Conservation (phyloP, 1,284 basidiomycete species). For the Cryptococcus neoformans region DNA sequence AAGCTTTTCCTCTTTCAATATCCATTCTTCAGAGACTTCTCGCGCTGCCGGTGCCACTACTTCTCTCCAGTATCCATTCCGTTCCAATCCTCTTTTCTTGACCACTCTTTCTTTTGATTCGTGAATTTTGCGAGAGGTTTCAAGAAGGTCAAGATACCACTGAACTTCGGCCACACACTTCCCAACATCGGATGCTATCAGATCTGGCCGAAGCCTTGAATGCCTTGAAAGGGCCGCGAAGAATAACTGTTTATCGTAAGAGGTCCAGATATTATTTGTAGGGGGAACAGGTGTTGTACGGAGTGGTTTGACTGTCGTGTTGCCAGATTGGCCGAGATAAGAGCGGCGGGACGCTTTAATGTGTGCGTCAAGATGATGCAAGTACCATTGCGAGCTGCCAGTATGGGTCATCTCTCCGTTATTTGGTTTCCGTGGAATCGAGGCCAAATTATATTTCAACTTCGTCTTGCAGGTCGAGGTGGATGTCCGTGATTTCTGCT, state of each 20-base stretch:
- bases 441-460: too few species aligned
- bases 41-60: constrained; percentile 34
- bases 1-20: constrained; percentile 60
- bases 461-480: too few species aligned
- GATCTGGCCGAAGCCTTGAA: constrained; percentile 67
- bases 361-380: constrained; percentile 12
- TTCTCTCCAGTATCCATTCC: neutral
- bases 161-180: constrained; percentile 63
- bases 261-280: constrained; percentile 60
- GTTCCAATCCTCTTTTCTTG: constrained; percentile 11
- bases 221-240: constrained; percentile 63
- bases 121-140: neutral
- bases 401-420: neutral
- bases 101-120: neutral
- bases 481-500: too few species aligned
- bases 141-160: constrained; percentile 58
- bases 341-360: constrained; percentile 6
- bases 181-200: constrained; percentile 64
- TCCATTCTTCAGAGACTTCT: constrained; percentile 62
- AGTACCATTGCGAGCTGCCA: constrained; percentile 7
- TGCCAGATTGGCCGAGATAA: constrained; percentile 4
- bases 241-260: constrained; percentile 63
- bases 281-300: neutral
- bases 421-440: neutral
- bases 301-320: neutral